Evolutionary conservation across 176 grass and related monocot genomes (phyloP), one percentile per base, ranked within the genome.

Genomic region (Rhipidocladum racemiflorum): DNA sequence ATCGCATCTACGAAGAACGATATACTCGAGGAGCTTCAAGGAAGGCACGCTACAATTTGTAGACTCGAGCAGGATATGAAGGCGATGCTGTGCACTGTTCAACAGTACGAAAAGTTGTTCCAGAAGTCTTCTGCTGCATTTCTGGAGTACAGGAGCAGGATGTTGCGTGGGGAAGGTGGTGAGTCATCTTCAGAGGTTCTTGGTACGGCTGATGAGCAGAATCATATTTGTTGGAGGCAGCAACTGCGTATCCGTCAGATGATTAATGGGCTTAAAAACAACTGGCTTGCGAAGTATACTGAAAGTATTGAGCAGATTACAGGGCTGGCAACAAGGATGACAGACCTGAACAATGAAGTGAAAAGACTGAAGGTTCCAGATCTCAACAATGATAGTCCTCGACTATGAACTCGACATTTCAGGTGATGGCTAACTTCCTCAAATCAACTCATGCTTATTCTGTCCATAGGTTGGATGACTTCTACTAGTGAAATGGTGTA

Each of bases 341-440:
- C 36, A 48, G 21, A 32, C 48, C 39, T 82, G 28, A 72, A 59
- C 7, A 3, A 66, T 72, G 49, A 81, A 82, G 7, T 77, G 18
- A 30, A 89, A 72, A 86, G 23, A 30, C 39, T 82, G 61, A 78
- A 89, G 38, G n/a, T 86, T 71, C 77, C 65, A 23, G 83, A 85
- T 72, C 82, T 89, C 5, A 89, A 87, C 79, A 77, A 76, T 64
- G 71, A 56, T 55, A 68, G 67, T 56, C 15, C 32, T 70, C 25
- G 63, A 46, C 21, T 51, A 3, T 81, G 63, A 85, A 85, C 27
- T 60, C 5, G 61, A 17, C 69, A 75, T 25, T 75, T 74, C 74
- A 60, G 23, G 61, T 79, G 49, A 73, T 38, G 72, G 39, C 70
- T 68, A 71, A 76, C 55, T 70, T 81, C 39, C 18, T 44, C 24